A percentile compares a stretch with the other conserved stretches of the same genome.
phyloP scores from a whole-genome alignment of 345 rosid genomes.

The Abelmoschus esculentus region DNA sequence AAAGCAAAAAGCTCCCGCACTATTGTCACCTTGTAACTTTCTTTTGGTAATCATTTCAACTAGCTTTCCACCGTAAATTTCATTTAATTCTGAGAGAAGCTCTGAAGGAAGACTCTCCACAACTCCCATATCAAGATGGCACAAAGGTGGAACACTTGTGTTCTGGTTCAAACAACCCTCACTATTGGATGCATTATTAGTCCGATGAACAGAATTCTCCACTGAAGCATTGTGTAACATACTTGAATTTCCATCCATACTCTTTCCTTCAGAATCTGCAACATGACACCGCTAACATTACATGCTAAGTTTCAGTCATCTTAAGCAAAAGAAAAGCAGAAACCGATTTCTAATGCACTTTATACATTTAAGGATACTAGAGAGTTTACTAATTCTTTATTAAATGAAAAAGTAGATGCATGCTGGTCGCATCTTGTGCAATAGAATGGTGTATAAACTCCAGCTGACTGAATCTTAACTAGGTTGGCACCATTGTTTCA shows the following conservation, averaged over 20 bases:
- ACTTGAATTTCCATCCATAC: conserved; percentile 23
- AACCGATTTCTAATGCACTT: background rate
- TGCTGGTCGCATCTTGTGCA: background rate
- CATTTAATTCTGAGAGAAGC: conserved; percentile 72
- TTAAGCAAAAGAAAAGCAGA: background rate
- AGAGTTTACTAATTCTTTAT: background rate
- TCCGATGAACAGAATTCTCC: conserved; percentile 28
- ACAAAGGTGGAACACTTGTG: conserved; percentile 50
- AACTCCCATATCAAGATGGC: conserved; percentile 73
- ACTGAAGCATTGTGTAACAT: conserved; percentile 20
- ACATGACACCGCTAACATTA: conserved; percentile 14
- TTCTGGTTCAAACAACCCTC: conserved; percentile 25
- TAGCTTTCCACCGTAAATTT: conserved; percentile 67
- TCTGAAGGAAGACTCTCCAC: conserved; percentile 80
- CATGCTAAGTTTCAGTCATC: background rate
- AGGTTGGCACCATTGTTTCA: no score
- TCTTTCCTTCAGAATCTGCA: conserved; percentile 36
- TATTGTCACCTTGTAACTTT: conserved; percentile 31
- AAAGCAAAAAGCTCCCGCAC: conserved; percentile 13
- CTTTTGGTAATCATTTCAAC: conserved; percentile 45
- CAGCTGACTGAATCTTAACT: no score
- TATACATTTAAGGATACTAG: background rate
- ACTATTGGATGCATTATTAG: conserved; percentile 20
- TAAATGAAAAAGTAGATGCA: background rate
- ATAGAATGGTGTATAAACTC: background rate